Percentiles rank a stretch among this genome's conserved stretches.
Evolutionary conservation across 768 basidiomycete genomes (phyloP).

Genomic region (Pisolithus marmoratus): DNA sequence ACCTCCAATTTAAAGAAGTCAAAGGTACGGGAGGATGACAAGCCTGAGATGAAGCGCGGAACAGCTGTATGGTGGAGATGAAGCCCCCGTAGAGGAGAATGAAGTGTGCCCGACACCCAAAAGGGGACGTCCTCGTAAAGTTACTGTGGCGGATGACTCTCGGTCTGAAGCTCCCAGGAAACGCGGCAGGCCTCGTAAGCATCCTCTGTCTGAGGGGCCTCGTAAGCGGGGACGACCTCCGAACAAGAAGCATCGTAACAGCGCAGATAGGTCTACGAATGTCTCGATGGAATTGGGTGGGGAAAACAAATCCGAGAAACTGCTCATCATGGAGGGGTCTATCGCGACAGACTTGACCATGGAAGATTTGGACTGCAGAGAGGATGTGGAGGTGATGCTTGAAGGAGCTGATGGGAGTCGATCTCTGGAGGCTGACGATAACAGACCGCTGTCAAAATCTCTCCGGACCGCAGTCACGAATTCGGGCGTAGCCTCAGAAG

Average conservation of each 20-base stretch:
- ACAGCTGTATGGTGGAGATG: constrained; percentile 22
- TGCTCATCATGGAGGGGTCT: background rate
- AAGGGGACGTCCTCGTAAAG: constrained; percentile 53
- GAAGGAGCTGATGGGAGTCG: too few relatives aligned
- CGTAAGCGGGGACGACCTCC: constrained; percentile 37
- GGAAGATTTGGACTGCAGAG: too few relatives aligned
- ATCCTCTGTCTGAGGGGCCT: constrained; percentile 6
- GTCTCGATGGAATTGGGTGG: background rate
- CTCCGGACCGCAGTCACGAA: too few relatives aligned
- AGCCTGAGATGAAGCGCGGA: constrained; percentile 14
- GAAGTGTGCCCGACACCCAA: constrained; percentile 32
- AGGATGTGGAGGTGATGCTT: too few relatives aligned
- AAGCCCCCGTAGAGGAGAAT: constrained; percentile 20
- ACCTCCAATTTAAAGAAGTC: constrained; percentile 34
- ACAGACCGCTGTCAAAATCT: too few relatives aligned
- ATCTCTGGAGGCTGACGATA: too few relatives aligned
- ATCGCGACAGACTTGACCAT: too few relatives aligned
- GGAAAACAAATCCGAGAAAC: background rate
- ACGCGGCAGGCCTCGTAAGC: constrained; percentile 32
- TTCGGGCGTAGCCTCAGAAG: too few relatives aligned
- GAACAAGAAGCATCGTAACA: constrained; percentile 13
- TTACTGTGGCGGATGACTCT: constrained; percentile 7
- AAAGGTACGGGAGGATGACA: constrained; percentile 6
- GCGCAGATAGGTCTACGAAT: constrained; percentile 1
- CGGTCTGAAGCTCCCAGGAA: constrained; percentile 22